These are phyloP conservation scores for Phytophthora colocasiae DNA, from an alignment of 352 stramenopile species.

Conservation along the genomic window DNA sequence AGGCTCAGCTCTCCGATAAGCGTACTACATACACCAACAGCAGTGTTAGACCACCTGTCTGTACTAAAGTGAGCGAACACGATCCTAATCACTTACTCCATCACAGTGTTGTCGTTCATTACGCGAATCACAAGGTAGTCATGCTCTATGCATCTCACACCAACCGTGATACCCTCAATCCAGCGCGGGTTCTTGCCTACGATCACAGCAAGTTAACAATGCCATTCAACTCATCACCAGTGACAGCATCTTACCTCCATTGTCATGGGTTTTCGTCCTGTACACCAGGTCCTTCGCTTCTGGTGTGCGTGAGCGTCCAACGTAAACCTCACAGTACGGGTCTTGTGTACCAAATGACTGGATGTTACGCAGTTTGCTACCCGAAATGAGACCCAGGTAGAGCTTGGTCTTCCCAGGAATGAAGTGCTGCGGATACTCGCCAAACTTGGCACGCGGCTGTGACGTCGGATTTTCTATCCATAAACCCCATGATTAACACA, in stretches of 20 bases:
- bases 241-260: constrained; percentile 50
- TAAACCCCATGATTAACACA: not conserved
- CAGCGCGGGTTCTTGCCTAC: constrained; percentile 79
- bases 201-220: constrained; percentile 4
- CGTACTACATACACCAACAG: constrained; percentile 38
- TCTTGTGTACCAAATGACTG: constrained; percentile 83
- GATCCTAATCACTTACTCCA: constrained; percentile 52
- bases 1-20: constrained; percentile 74
- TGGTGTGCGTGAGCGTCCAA: constrained; percentile 58
- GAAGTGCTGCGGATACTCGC: constrained; percentile 80
- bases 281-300: constrained; percentile 65
- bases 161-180: constrained; percentile 70
- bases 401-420: constrained; percentile 79
- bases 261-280: constrained; percentile 77
- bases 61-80: not conserved
- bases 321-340: constrained; percentile 74
- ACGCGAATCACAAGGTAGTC: constrained; percentile 81
- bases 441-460: constrained; percentile 67
- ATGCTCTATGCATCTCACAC: constrained; percentile 81
- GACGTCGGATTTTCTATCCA: constrained; percentile 73
- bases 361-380: constrained; percentile 78
- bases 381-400: constrained; percentile 68
- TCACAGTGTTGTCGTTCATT: constrained; percentile 84
- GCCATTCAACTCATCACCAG: not conserved
- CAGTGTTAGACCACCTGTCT: not conserved